phyloP scores from a whole-genome alignment of 768 basidiomycete genomes.

The Lactarius vividus region DNA sequence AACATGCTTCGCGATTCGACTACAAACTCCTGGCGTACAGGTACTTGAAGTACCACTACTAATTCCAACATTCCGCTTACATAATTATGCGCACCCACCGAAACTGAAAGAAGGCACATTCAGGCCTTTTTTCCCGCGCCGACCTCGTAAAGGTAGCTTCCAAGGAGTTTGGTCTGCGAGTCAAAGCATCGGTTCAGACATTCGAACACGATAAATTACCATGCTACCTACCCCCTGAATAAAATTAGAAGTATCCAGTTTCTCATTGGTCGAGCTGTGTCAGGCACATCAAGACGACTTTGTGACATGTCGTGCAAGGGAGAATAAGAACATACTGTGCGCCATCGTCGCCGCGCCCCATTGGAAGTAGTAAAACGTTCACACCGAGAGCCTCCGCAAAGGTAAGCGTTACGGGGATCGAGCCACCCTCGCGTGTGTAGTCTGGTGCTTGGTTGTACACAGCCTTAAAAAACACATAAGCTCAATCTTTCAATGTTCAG shows the following conservation, averaged over 20 bases:
- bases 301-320: neutral
- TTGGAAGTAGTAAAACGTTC: constrained; percentile 86
- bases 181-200: neutral
- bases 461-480: constrained; percentile 30
- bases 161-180: constrained; percentile 19
- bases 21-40: neutral
- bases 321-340: constrained; percentile 62
- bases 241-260: constrained; percentile 87
- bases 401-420: constrained; percentile 90
- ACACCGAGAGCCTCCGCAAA: constrained; percentile 86
- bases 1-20: neutral
- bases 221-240: constrained; percentile 65
- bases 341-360: constrained; percentile 94
- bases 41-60: constrained; percentile 9
- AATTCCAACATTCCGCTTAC: neutral
- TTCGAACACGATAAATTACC: neutral
- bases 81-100: neutral
- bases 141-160: constrained; percentile 20
- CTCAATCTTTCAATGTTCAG: neutral
- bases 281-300: neutral
- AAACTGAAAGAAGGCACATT: neutral
- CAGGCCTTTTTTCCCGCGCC: constrained; percentile 3
- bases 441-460: constrained; percentile 77
- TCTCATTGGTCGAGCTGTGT: constrained; percentile 87
- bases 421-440: constrained; percentile 88